Evolutionary conservation across 768 basidiomycete species (phyloP), one percentile per base, ranked within the genome.

Genomic region (Hericium coralloides): DNA sequence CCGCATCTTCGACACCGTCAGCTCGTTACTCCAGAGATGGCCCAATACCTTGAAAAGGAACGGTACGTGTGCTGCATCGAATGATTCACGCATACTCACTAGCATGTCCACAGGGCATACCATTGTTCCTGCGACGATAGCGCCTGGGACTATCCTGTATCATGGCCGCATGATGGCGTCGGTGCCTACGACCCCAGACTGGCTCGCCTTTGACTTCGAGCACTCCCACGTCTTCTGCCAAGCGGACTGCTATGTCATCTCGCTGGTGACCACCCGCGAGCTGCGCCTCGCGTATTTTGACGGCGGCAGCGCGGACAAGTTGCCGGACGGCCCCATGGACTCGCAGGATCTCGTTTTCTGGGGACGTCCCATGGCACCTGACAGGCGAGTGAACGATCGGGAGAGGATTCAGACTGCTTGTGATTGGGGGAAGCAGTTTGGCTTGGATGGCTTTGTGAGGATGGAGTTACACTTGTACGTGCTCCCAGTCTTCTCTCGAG

Each of bases 391-490:
- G 20, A 26, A 12, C 14, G 79, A 81, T 18, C 51, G 55, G 18
- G 54, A 67, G 45, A 70, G 78, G 43, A 69, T 80, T 2, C 23
- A 51, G 3, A 67, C 65, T 2, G 61, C 80, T 18, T 81, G 79
- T 62, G 55, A 69, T 4, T 79, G 78, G 75, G 79, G 75, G 12
- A 68, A 67, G 49, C 56, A 64, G 36, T 69, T 70, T 41, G 68
- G 63, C 5, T 43, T 82, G 3, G 78, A 81, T 64, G 80, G 73
- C 4, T 79, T 74, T 59, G 68, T 79, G 51, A 73, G 79, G 77
- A 70, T 58, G 50, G 20, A 54, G 5, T 49, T 63, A 26, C 14
- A 50, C 20, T 56, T 26, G 51, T 36, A 14, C 23, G 50, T 63
- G 25, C 59, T 52, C 10, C 17, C 26, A 31, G 26, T 12, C 31